Base-by-base conservation (phyloP, 2,329 filamentous ascomycete genomes). In the Ophiosphaerella narmari region DNA sequence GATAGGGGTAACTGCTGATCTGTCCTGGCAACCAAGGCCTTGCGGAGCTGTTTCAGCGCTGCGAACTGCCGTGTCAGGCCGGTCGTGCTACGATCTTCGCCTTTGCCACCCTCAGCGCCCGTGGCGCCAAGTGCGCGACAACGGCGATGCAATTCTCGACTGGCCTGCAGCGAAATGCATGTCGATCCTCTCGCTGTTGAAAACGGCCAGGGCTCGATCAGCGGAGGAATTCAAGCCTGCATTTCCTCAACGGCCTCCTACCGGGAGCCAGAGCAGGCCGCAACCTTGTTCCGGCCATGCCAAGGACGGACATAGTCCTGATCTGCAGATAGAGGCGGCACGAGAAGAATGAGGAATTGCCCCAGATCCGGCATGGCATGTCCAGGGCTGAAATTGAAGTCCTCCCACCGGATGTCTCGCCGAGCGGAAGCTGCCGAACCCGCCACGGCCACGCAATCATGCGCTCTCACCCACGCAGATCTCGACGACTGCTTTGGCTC, bases 371-470 rank as follows among this genome's bases (percentile, higher is more conserved):
- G 18, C 18, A 21, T 21, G 12, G 32, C 18, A 26, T 39, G 43
- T 39, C 43, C 26, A 37, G 26, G 37, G n/a, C 36, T 21, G 37
- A 34, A 24, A 16, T 57, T 46, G 39, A 44, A n/a, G 44, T 46
- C 42, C 42, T 43, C 4, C 48, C 52, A 54, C 61, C 62, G 62
- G 62, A 50, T 57, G 52, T 43, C 51, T 57, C 50, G 52, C 62
- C 56, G 52, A 55, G 47, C 60, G 60, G 61, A 55, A 57, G 52
- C 57, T 64, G 43, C 60, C 60, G 59, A 62, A 62, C 37, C 59
- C 59, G 54, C 51, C 51, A 54, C 51, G 55, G 55, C 57, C 59
- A 57, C 57, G 62, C 59, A 62, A 60, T 59, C 61, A 59, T 48
- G 36, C 56, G 54, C 50, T 45, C 54, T 51, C 54, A 53, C 39